Evolutionary conservation across 2,329 filamentous ascomycete genomes (phyloP), one percentile per base, ranked within the genome.

Genomic region (Colletotrichum tabaci): DNA sequence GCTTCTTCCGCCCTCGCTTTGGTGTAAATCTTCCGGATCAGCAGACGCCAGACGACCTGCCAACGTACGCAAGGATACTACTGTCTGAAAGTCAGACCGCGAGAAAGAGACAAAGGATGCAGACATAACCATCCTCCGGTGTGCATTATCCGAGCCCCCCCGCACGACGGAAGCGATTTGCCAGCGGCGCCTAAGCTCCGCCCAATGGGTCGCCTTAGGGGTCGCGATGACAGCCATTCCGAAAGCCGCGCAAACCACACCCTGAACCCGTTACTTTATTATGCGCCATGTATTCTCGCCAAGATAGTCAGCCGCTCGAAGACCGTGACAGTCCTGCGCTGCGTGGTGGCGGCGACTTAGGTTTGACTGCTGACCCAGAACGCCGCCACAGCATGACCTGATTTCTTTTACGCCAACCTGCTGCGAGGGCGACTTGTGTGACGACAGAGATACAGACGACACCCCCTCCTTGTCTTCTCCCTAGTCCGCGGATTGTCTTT

Each of bases 261-360:
- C 46, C 23, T 46, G 52, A 53, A 21, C 46, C 61, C 16, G 66
- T 46, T 21, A 40, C 12, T 56, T 40, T 60, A 64, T 47, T 4
- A 21, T 49, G 30, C 47, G 18, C 42, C 42, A n/a, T 44, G 26
- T 12, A 26, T 40, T 38, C 65, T 50, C 16, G 57, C 21, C 18
- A 62, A 67, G 56, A 23, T 4, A 26, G 10, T 7, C 65, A 26
- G 42, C 40, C 60, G 50, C 49, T 38, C 21, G 13, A n/a, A 46
- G 26, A 40, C n/a, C 35, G 40, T 46, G 26, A 67, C 58, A 42
- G 58, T 13, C 38, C 35, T 47, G 42, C 49, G 35, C 53, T 40
- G 30, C 42, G 21, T 55, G 66, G 18, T 18, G 21, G 7, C 30
- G 35, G 61, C 30, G 30, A 13, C 58, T 18, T n/a, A 15, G 21